These are phyloP conservation scores for Jacaranda copaia DNA, from an alignment of 257 asterid genomes.

Conservation along the genomic window DNA sequence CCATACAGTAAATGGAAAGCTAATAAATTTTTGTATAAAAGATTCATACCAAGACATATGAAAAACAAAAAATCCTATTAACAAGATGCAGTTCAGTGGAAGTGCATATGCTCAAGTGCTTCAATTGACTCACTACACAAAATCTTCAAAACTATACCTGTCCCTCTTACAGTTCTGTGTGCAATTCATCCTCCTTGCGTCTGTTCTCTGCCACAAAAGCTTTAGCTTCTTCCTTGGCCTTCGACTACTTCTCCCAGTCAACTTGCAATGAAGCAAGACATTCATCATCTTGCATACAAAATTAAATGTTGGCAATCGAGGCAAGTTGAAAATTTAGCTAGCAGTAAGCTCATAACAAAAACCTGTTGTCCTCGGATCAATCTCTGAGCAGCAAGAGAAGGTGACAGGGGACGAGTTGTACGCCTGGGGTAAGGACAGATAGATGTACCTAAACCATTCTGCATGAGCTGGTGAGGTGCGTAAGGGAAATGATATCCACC, in stretches of 20 bases:
- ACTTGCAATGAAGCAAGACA: constrained; percentile 94
- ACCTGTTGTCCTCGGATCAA: constrained; percentile 97
- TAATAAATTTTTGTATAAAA: background rate
- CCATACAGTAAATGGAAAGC: background rate
- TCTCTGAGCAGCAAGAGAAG: constrained; percentile 94
- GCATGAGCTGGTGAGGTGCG: constrained; percentile 70
- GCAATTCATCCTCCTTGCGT: constrained; percentile 78
- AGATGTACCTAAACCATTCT: constrained; percentile 59
- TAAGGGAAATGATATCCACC: constrained; percentile 65
- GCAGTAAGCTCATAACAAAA: constrained; percentile 33
- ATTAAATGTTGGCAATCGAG: constrained; percentile 27
- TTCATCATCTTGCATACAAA: constrained; percentile 81
- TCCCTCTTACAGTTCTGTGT: constrained; percentile 64
- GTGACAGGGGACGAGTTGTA: constrained; percentile 88
- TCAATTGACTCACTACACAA: constrained; percentile 1
- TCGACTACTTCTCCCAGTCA: constrained; percentile 94
- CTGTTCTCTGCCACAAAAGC: constrained; percentile 82
- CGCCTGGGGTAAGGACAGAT: constrained; percentile 56
- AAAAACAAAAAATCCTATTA: background rate
- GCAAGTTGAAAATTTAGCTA: constrained; percentile 27
- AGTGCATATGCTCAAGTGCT: background rate
- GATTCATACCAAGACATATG: background rate
- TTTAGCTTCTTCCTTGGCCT: constrained; percentile 96
- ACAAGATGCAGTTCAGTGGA: background rate
- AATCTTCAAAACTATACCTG: constrained; percentile 54